Conservation (phyloP, 179 eudicot genomes). For the Vitellaria paradoxa region DNA sequence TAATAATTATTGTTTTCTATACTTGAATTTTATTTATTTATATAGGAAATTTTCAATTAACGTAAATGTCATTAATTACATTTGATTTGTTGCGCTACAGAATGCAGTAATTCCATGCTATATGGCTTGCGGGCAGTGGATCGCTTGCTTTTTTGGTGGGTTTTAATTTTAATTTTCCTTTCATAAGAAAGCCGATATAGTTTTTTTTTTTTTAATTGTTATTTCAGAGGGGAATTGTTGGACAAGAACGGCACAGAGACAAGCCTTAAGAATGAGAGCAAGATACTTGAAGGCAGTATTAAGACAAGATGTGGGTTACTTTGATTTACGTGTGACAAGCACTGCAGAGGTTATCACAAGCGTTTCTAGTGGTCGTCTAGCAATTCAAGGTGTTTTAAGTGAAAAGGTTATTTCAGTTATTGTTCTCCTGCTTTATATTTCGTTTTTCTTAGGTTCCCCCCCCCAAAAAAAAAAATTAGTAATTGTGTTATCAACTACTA, state of each 20-base stretch:
- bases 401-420: slow-evolving; percentile 53
- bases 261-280: slow-evolving; percentile 69
- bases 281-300: slow-evolving; percentile 75
- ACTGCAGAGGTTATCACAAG: slow-evolving; percentile 68
- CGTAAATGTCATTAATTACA: background rate
- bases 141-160: slow-evolving; percentile 80
- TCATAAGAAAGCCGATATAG: background rate
- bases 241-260: slow-evolving; percentile 94
- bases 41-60: too few species aligned
- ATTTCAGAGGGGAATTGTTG: slow-evolving; percentile 82
- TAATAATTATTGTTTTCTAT: too few species aligned
- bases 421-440: too few species aligned
- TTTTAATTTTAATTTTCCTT: background rate
- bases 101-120: slow-evolving; percentile 61
- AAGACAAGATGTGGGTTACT: slow-evolving; percentile 84
- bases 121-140: slow-evolving; percentile 66
- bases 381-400: slow-evolving; percentile 81
- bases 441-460: too few species aligned
- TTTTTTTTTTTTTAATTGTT: background rate
- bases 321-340: slow-evolving; percentile 72
- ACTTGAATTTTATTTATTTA: too few species aligned
- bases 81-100: slow-evolving; percentile 38
- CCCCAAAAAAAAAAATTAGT: too few species aligned
- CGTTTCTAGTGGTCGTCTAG: slow-evolving; percentile 74
- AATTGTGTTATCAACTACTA: too few species aligned